A percentile compares a stretch with the other conserved stretches of the same genome.
Conservation (phyloP, 176 grass and related monocot species). For the Olyra latifolia region DNA sequence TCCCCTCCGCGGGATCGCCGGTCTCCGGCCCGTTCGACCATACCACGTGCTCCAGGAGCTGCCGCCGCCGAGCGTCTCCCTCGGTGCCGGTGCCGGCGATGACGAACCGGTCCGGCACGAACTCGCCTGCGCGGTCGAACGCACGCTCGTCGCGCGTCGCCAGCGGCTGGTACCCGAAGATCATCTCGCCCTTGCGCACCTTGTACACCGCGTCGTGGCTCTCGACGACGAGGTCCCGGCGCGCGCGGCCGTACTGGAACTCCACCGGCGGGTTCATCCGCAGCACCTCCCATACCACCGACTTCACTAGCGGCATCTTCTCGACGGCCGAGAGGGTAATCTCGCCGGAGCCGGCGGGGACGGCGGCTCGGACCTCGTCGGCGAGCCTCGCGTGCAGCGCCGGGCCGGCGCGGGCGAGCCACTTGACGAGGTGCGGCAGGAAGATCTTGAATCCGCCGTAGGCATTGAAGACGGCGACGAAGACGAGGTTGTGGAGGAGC, state of each 20-base stretch:
- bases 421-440: slow-evolving; percentile 60
- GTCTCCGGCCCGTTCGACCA: slow-evolving; percentile 95
- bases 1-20: slow-evolving; percentile 36
- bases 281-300: slow-evolving; percentile 67
- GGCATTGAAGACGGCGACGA: slow-evolving; percentile 69
- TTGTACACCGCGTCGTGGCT: slow-evolving; percentile 69
- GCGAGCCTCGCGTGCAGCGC: slow-evolving; percentile 58
- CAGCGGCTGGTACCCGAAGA: slow-evolving; percentile 73
- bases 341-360: neutral
- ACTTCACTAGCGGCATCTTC: slow-evolving; percentile 68
- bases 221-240: slow-evolving; percentile 55
- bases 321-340: slow-evolving; percentile 47
- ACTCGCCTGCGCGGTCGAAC: slow-evolving; percentile 44
- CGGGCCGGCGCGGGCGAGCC: slow-evolving; percentile 47
- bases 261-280: slow-evolving; percentile 72
- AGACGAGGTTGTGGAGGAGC: slow-evolving; percentile 76
- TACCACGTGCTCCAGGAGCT: slow-evolving; percentile 58
- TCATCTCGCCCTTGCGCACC: slow-evolving; percentile 70
- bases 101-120: slow-evolving; percentile 60
- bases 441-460: slow-evolving; percentile 80
- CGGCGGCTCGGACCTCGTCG: slow-evolving; percentile 41
- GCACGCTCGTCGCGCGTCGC: slow-evolving; percentile 70
- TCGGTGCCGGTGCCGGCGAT: neutral
- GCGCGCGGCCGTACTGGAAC: slow-evolving; percentile 77
- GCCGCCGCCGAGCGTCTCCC: neutral